Percentiles rank a stretch among this genome's conserved stretches.
These are phyloP conservation scores for Microdochium trichocladiopsis DNA, from an alignment of 2,329 filamentous ascomycete genomes.

Conservation along the genomic window DNA sequence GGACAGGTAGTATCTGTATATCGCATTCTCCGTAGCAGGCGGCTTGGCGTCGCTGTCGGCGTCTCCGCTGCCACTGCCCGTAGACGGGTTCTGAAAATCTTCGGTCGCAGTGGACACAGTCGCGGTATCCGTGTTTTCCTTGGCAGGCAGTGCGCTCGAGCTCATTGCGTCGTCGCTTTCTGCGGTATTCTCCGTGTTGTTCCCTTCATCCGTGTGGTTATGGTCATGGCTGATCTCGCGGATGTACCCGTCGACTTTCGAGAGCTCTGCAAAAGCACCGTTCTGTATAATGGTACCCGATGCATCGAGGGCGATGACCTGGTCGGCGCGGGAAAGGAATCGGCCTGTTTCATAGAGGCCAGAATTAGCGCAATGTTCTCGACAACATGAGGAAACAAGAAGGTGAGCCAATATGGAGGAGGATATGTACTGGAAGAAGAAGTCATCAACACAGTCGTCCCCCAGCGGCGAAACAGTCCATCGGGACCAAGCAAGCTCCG, in stretches of 20 bases:
- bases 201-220: background rate
- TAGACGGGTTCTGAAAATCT: background rate
- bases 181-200: background rate
- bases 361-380: conserved; percentile 29
- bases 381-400: background rate
- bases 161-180: background rate
- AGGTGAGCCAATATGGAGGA: too few relatives aligned
- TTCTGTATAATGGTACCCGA: conserved; percentile 36
- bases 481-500: conserved; percentile 14
- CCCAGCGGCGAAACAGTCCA: conserved; percentile 18
- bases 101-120: background rate
- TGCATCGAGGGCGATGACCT: conserved; percentile 26
- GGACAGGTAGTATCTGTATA: background rate
- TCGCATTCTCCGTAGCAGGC: background rate
- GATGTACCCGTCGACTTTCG: conserved; percentile 16
- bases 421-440: background rate
- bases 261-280: conserved; percentile 28
- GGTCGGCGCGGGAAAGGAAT: conserved; percentile 26
- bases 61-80: background rate
- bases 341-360: conserved; percentile 29
- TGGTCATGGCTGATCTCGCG: conserved; percentile 14
- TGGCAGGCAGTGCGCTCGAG: background rate
- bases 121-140: background rate
- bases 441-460: conserved; percentile 19
- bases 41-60: background rate